phyloP scores from a whole-genome alignment of 2,329 filamentous ascomycete species.

The Aspergillus fischeri region DNA sequence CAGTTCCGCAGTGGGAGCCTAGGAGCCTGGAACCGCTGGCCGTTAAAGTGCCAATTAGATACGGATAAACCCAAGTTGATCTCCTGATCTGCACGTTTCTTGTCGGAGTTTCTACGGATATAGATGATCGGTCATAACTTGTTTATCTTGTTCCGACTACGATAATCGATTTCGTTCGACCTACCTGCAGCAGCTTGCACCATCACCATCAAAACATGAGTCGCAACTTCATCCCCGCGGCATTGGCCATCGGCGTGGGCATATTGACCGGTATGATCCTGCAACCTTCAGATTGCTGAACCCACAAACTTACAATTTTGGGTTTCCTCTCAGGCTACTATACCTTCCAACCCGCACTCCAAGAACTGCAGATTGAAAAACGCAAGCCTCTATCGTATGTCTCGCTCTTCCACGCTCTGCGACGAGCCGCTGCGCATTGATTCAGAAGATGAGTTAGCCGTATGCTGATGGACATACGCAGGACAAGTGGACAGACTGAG shows the following conservation, averaged over 20 bases:
- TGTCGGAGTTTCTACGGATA: not conserved
- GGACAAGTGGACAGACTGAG: not conserved
- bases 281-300: not conserved
- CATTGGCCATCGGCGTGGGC: slow-evolving; percentile 37
- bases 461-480: not conserved
- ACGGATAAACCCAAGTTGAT: too few species aligned
- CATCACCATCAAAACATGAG: slow-evolving; percentile 23
- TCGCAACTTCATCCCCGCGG: slow-evolving; percentile 35
- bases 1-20: slow-evolving; percentile 9
- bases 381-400: slow-evolving; percentile 11
- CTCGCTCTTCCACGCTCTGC: not conserved
- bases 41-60: not conserved
- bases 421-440: not conserved
- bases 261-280: slow-evolving; percentile 34
- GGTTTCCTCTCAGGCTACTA: slow-evolving; percentile 35
- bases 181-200: not conserved
- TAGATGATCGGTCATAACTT: not conserved
- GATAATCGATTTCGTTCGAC: not conserved
- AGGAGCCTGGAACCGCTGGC: not conserved
- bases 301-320: slow-evolving; percentile 8
- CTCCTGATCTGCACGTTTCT: not conserved
- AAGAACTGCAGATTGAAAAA: slow-evolving; percentile 32
- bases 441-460: not conserved
- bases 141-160: not conserved
- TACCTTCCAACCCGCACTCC: slow-evolving; percentile 41